These are phyloP conservation scores for Neurospora sublineolata DNA, from an alignment of 495 filamentous ascomycete genomes.

Conservation along the genomic window DNA sequence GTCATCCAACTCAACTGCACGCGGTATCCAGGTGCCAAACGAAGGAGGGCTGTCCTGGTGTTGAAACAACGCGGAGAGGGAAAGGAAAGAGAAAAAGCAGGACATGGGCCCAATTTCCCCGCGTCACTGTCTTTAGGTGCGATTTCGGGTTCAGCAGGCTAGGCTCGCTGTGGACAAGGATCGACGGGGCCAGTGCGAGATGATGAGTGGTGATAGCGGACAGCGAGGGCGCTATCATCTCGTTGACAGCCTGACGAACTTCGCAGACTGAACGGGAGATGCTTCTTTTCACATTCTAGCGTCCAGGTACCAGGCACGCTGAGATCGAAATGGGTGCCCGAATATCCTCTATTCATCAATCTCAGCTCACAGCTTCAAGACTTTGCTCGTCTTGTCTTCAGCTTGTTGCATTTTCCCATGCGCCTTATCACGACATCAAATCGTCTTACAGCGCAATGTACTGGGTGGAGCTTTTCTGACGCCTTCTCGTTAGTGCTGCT, in stretches of 20 bases:
- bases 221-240: background rate
- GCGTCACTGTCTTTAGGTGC: background rate
- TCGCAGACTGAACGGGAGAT: background rate
- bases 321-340: background rate
- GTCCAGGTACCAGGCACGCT: background rate
- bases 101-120: background rate
- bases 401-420: background rate
- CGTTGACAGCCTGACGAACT: background rate
- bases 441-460: background rate
- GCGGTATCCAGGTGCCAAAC: background rate
- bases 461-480: background rate
- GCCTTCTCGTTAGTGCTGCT: background rate
- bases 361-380: background rate
- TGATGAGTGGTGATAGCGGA: background rate
- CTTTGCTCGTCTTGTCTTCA: background rate
- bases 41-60: background rate
- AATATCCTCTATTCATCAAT: background rate
- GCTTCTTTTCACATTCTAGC: background rate
- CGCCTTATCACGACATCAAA: background rate
- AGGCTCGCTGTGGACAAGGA: background rate
- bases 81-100: background rate
- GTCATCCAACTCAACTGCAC: background rate
- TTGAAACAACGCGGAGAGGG: background rate
- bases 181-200: background rate
- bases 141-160: background rate